Evolutionary conservation across 371 early-diverging fungal genomes (phyloP).

Genomic region (Mucor saturninus): DNA sequence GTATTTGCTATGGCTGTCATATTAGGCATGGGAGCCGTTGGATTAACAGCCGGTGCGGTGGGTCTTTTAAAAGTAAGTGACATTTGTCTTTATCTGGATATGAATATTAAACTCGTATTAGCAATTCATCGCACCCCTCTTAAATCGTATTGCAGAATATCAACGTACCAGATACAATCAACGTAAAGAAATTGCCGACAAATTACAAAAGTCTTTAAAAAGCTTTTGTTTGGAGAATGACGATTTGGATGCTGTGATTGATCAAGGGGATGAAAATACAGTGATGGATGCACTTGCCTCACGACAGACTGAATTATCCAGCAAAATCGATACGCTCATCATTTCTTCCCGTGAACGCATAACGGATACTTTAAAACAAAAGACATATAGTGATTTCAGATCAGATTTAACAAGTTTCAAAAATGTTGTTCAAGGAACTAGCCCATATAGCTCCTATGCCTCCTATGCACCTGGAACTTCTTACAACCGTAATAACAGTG

Average conservation of each 20-base stretch:
- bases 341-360: constrained; percentile 6
- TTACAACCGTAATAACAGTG: constrained; percentile 14
- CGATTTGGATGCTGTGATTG: constrained; percentile 35
- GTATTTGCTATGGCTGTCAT: constrained; percentile 45
- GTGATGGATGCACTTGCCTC: constrained; percentile 22
- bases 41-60: constrained; percentile 44
- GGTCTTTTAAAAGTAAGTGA: constrained; percentile 46
- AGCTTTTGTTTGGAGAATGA: constrained; percentile 22
- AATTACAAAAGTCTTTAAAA: constrained; percentile 12
- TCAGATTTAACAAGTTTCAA: constrained; percentile 11
- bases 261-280: constrained; percentile 32
- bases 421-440: neutral
- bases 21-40: constrained; percentile 45
- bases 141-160: constrained; percentile 31
- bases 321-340: constrained; percentile 18
- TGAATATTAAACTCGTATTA: neutral
- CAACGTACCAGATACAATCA: constrained; percentile 29
- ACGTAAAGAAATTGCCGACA: constrained; percentile 23
- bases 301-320: constrained; percentile 22
- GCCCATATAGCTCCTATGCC: constrained; percentile 6
- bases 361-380: constrained; percentile 4
- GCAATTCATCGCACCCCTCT: constrained; percentile 32
- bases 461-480: constrained; percentile 4
- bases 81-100: too few species aligned
- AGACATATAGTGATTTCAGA: constrained; percentile 12